Conservation (phyloP, 2,329 filamentous ascomycete genomes). For the Aspergillus quadrilineatus region DNA sequence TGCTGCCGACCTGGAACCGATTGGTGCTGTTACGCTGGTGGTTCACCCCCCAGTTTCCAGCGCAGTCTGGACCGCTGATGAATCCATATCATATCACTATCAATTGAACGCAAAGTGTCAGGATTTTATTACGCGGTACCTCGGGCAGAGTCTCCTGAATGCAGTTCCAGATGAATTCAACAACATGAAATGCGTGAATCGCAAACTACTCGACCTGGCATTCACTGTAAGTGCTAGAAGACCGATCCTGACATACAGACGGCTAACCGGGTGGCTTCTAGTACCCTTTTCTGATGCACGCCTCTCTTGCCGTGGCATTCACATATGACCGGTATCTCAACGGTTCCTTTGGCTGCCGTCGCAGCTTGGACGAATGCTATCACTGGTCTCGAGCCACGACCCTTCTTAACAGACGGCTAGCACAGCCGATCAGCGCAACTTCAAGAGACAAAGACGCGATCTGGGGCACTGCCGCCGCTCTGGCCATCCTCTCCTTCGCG, state of each 20-base stretch:
- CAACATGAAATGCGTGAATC: constrained; percentile 40
- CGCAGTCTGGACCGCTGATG: constrained; percentile 39
- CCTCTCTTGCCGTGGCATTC: constrained; percentile 45
- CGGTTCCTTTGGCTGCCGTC: constrained; percentile 20
- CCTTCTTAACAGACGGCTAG: constrained; percentile 42
- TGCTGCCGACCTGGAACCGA: constrained; percentile 41
- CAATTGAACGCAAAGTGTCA: constrained; percentile 43
- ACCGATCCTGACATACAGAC: no score
- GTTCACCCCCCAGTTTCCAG: constrained; percentile 24
- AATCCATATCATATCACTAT: constrained; percentile 33
- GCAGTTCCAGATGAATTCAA: constrained; percentile 36
- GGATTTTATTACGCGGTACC: constrained; percentile 45
- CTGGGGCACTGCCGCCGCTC: constrained; percentile 49
- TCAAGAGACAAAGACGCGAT: constrained; percentile 45
- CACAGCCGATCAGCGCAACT: constrained; percentile 29
- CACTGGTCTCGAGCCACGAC: constrained; percentile 46
- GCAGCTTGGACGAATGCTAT: constrained; percentile 42
- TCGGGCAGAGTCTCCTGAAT: constrained; percentile 37
- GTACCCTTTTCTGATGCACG: constrained; percentile 51
- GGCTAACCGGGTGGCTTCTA: constrained; percentile 14
- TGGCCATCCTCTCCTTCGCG: constrained; percentile 44
- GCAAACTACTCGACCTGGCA: constrained; percentile 38
- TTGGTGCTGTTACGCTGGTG: not conserved
- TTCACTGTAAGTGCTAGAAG: constrained; percentile 37
- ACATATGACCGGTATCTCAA: constrained; percentile 37